phyloP scores from a whole-genome alignment of 768 basidiomycete genomes.

The Pulveroboletus sp. region DNA sequence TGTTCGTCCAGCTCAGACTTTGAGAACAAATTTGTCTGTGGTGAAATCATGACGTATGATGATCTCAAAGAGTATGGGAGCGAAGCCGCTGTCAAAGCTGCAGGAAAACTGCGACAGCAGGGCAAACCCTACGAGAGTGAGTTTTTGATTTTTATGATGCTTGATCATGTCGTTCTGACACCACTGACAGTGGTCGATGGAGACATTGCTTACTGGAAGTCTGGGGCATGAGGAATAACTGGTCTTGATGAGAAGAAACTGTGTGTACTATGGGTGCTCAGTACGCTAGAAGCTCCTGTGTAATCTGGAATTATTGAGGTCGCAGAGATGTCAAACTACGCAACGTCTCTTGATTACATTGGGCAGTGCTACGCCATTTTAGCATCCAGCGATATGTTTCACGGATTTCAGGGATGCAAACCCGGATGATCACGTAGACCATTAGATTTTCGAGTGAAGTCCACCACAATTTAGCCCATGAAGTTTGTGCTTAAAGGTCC shows the following conservation, averaged over 20 bases:
- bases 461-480: no score
- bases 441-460: no score
- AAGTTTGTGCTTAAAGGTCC: neutral
- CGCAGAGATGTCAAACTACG: no score
- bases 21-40: conserved; percentile 96
- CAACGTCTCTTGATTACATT: no score
- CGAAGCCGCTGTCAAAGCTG: conserved; percentile 89
- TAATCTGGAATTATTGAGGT: conserved; percentile 4
- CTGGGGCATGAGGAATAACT: conserved; percentile 43
- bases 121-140: conserved; percentile 95
- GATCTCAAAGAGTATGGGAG: conserved; percentile 90
- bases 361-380: no score
- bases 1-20: conserved; percentile 71
- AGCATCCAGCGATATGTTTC: no score
- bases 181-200: conserved; percentile 66
- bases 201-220: conserved; percentile 91
- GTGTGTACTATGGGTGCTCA: conserved; percentile 7
- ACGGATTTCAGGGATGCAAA: no score
- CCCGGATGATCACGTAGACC: no score
- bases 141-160: conserved; percentile 24
- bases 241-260: neutral
- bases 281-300: conserved; percentile 9
- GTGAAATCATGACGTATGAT: conserved; percentile 91
- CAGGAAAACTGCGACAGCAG: conserved; percentile 91
- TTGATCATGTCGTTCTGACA: conserved; percentile 5